These are phyloP conservation scores for Gossypium arboreum DNA, from an alignment of 345 rosid genomes.

Conservation along the genomic window DNA sequence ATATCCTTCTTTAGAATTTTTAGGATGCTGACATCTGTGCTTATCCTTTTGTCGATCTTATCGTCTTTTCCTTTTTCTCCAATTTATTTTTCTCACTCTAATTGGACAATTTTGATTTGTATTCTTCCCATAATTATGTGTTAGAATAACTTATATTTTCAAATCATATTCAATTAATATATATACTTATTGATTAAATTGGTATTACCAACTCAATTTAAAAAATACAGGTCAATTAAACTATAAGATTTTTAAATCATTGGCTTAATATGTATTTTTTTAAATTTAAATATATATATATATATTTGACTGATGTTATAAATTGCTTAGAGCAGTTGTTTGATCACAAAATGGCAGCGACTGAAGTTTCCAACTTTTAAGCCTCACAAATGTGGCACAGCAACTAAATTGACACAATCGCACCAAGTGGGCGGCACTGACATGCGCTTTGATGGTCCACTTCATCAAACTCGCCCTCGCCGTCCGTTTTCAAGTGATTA, in stretches of 20 bases:
- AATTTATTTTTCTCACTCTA: background rate
- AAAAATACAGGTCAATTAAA: too few relatives aligned
- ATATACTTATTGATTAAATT: too few relatives aligned
- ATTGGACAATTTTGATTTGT: background rate
- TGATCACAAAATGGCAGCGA: background rate
- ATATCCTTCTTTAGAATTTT: background rate
- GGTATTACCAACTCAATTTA: too few relatives aligned
- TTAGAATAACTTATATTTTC: too few relatives aligned
- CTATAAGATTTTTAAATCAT: too few relatives aligned
- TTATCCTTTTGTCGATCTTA: conserved; percentile 38
- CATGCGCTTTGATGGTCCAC: background rate
- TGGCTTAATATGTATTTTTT: too few relatives aligned
- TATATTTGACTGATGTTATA: too few relatives aligned
- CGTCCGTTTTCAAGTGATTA: background rate
- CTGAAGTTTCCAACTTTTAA: background rate
- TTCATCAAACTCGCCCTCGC: background rate
- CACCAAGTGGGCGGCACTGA: conserved; percentile 4
- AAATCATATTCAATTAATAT: too few relatives aligned
- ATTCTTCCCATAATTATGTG: background rate
- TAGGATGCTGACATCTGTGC: conserved; percentile 36
- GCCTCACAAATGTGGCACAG: background rate
- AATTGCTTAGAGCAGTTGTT: too few relatives aligned
- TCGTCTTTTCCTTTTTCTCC: conserved; percentile 12
- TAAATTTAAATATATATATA: too few relatives aligned
- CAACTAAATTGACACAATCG: background rate